Conservation (phyloP, 129 eudicot genomes). For the Glebionis coronaria region DNA sequence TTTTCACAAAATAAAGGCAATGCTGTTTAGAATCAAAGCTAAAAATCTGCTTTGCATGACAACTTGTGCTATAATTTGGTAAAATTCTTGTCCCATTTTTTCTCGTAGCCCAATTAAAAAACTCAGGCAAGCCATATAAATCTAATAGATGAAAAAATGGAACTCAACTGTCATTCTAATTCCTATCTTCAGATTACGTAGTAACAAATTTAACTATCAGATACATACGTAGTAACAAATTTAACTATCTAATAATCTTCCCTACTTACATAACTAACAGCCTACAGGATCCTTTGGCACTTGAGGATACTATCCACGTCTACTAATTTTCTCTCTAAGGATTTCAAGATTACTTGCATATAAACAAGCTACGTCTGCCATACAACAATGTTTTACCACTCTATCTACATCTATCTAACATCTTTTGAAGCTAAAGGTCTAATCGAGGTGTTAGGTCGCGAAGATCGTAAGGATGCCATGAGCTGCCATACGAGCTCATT, state of each 20-base stretch:
- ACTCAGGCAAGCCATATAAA: too few relatives aligned
- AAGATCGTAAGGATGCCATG: constrained; percentile 9
- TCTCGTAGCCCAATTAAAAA: too few relatives aligned
- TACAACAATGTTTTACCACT: constrained; percentile 9
- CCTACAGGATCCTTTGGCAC: constrained; percentile 1
- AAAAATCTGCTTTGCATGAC: too few relatives aligned
- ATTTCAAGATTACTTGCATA: not conserved
- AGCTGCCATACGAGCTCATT: constrained; percentile 17
- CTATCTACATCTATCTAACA: constrained; percentile 22
- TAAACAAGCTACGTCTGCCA: constrained; percentile 6
- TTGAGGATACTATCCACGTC: constrained; percentile 11
- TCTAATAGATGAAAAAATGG: too few relatives aligned
- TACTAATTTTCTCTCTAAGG: not conserved
- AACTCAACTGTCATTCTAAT: too few relatives aligned
- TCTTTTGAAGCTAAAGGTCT: constrained; percentile 22
- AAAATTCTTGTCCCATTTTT: too few relatives aligned
- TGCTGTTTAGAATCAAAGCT: too few relatives aligned
- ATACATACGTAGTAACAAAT: not conserved
- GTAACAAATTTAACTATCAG: not conserved
- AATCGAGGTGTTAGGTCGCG: constrained; percentile 5
- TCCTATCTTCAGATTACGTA: too few relatives aligned
- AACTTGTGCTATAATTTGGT: too few relatives aligned
- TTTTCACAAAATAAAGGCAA: too few relatives aligned
- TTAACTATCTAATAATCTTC: constrained; percentile 1
- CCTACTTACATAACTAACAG: not conserved